phyloP scores from a whole-genome alignment of 768 basidiomycete species.

The Mycena polygramma region DNA sequence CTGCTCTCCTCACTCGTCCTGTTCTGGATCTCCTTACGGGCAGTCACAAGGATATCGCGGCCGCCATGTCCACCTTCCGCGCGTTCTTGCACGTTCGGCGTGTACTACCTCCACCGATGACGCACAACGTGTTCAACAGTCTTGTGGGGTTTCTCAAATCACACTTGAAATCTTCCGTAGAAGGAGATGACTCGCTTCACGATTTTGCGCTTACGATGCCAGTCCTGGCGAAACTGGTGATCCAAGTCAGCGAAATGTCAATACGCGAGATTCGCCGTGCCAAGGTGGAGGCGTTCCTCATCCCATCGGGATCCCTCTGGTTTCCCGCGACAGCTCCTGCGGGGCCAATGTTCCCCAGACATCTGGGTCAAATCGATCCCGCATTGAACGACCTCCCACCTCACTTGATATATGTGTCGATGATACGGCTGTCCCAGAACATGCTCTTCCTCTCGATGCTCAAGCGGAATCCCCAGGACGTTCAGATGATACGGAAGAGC shows the following conservation, averaged over 20 bases:
- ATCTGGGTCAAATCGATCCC: slow-evolving; percentile 50
- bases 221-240: slow-evolving; percentile 67
- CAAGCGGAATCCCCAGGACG: slow-evolving; percentile 75
- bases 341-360: slow-evolving; percentile 73
- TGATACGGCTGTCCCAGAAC: slow-evolving; percentile 80
- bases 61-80: slow-evolving; percentile 66
- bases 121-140: slow-evolving; percentile 78
- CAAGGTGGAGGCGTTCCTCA: slow-evolving; percentile 76
- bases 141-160: slow-evolving; percentile 77
- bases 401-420: slow-evolving; percentile 65
- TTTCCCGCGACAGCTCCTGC: slow-evolving; percentile 68
- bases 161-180: slow-evolving; percentile 52
- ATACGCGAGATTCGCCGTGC: slow-evolving; percentile 79
- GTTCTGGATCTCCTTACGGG: slow-evolving; percentile 71
- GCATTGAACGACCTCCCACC: slow-evolving; percentile 55
- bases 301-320: slow-evolving; percentile 81
- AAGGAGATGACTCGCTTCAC: slow-evolving; percentile 59
- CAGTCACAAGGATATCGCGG: slow-evolving; percentile 59
- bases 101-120: slow-evolving; percentile 71
- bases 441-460: slow-evolving; percentile 74
- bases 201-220: slow-evolving; percentile 70
- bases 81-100: slow-evolving; percentile 69
- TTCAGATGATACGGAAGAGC: slow-evolving; percentile 74
- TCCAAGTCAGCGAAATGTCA: slow-evolving; percentile 79
- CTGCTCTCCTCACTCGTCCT: slow-evolving; percentile 73